Base-by-base conservation (phyloP, 2,329 filamentous ascomycete genomes). In the Aspergillus fumigatiaffinis region DNA sequence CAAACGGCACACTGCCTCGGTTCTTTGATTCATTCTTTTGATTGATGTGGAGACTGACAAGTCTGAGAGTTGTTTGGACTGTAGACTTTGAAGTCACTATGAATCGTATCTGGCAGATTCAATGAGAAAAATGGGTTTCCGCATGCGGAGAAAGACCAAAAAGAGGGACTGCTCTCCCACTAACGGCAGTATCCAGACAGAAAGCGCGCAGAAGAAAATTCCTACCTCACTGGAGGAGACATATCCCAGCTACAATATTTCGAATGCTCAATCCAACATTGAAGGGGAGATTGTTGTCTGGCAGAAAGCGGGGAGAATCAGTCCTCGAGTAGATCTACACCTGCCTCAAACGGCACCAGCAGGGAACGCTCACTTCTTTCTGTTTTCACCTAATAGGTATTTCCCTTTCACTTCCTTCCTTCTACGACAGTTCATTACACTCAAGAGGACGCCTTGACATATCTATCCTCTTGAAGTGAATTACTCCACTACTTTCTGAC, bases 1-100 rank as follows among this genome's bases (percentile, higher is more conserved):
- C 51, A 21, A 50, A 41, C 55, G 55, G 55, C 55, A 56, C 35
- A 17, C 44, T 35, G 5, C 6, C 14, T 35, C 32, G 32, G 12
- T 35, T 35, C 12, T 35, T 35, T 35, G 32, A 35, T 35, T 35
- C 32, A 35, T 17, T 2, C 28, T 29, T 50, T 50, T 38, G 2
- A 46, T n/a, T 12, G 7, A 38, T 17, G 32, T 38, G 32, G 32
- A 38, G 32, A 38, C 32, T 38, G 32, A 35, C 14, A 38, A 38
- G 32, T 17, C 32, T 7, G 4, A 10, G 32, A 38, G 14, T 38
- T 6, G 32, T 6, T 32, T 17, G 14, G 32, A 38, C 32, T 3
- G 14, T 17, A 17, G 32, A 38, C 5, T 17, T 38, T 47, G 44
- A 12, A 47, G 10, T 47, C n/a, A 12, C 9, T n/a, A 20, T 20